Evolutionary conservation across 306 rosid genomes (phyloP).

Genomic region (Cucurbita maxima): DNA sequence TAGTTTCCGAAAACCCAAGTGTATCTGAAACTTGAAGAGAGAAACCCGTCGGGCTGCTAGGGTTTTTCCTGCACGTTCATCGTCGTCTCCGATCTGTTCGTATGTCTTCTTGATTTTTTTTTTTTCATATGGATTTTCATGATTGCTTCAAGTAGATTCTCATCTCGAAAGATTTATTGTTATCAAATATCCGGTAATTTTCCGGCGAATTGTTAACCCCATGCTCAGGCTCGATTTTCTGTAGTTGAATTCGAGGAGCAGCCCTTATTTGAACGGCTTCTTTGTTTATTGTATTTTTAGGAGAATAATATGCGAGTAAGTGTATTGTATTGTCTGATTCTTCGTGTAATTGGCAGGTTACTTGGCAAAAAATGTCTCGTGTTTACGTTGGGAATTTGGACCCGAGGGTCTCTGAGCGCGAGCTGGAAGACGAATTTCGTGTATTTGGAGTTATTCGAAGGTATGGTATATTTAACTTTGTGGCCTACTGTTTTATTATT

Average conservation of each 20-base stretch:
- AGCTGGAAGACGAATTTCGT: constrained; percentile 93
- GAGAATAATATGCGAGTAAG: not conserved
- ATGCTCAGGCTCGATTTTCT: not conserved
- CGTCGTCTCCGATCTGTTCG: not conserved
- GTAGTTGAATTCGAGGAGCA: not conserved
- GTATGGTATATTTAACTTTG: constrained; percentile 16
- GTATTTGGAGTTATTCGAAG: constrained; percentile 85
- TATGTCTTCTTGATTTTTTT: not conserved
- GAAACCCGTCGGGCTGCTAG: not conserved
- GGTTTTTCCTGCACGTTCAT: not conserved
- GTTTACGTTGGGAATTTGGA: constrained; percentile 90
- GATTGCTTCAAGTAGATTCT: not conserved
- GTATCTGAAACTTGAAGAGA: not conserved
- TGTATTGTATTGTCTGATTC: not conserved
- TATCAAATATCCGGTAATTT: not conserved
- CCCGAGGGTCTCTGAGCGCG: constrained; percentile 83
- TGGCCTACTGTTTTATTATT: not conserved
- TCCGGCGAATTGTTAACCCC: not conserved
- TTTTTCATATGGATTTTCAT: not conserved
- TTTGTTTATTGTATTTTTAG: not conserved
- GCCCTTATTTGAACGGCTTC: not conserved
- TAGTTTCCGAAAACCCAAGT: not conserved
- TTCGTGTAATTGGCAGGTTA: constrained; percentile 17
- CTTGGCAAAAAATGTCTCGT: constrained; percentile 54
- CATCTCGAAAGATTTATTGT: not conserved